These are phyloP conservation scores for Parathielavia hyrcaniae DNA, from an alignment of 495 filamentous ascomycete genomes.

Conservation along the genomic window DNA sequence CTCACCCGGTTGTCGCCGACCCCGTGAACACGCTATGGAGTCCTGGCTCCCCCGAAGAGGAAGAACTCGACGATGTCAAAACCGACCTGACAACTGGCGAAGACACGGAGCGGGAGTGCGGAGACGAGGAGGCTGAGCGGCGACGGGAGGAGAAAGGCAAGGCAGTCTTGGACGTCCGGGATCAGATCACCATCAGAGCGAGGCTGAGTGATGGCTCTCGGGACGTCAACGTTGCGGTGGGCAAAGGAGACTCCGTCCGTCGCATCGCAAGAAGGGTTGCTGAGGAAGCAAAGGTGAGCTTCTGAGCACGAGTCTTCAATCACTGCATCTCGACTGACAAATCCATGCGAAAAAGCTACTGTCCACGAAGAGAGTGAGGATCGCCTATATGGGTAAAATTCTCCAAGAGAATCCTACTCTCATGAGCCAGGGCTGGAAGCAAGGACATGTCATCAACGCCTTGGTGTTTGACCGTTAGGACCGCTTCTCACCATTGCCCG, in stretches of 20 bases:
- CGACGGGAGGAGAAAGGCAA: conserved; percentile 64
- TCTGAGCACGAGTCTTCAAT: too few relatives aligned
- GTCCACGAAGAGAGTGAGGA: conserved; percentile 51
- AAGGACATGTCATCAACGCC: conserved; percentile 72
- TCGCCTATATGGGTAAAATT: conserved; percentile 74
- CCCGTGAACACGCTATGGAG: conserved; percentile 60
- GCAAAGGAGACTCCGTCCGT: conserved; percentile 56
- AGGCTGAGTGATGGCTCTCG: conserved; percentile 64
- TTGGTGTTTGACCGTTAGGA: conserved; percentile 56
- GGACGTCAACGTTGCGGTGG: conserved; percentile 57
- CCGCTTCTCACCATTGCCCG: conserved; percentile 10
- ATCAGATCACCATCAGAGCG: conserved; percentile 56
- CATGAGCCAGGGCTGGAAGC: conserved; percentile 64
- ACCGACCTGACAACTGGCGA: conserved; percentile 43
- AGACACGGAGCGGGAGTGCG: conserved; percentile 39
- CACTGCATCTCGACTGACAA: conserved; percentile 18
- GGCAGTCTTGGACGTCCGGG: conserved; percentile 39
- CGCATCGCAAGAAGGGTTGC: conserved; percentile 56
- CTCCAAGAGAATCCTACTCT: conserved; percentile 62
- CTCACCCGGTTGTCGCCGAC: conserved; percentile 68
- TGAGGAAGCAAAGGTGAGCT: conserved; percentile 58
- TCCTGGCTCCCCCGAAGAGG: conserved; percentile 25
- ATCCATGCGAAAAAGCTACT: conserved; percentile 41
- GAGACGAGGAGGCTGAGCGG: conserved; percentile 48
- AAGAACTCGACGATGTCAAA: conserved; percentile 39